Evolutionary conservation across 2,329 filamentous ascomycete species (phyloP).

Genomic region (Calonectria ilicicola): DNA sequence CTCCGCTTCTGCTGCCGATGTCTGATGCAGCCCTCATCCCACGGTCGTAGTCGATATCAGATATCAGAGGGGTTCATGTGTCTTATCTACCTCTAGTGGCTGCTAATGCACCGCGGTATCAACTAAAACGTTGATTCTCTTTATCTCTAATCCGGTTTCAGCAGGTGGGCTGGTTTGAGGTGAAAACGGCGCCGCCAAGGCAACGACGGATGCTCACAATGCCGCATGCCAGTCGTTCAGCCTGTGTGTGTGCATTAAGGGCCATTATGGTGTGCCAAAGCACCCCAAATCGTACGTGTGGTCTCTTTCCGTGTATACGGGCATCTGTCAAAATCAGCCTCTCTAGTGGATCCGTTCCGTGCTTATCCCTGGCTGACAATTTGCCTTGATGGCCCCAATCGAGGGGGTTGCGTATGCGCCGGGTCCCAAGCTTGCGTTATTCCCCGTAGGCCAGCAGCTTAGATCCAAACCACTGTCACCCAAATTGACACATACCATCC

Average conservation of each 20-base stretch:
- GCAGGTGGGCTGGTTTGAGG: not conserved
- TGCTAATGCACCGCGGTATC: constrained; percentile 12
- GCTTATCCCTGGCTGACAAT: constrained; percentile 40
- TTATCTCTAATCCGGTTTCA: constrained; percentile 1
- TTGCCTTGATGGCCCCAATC: constrained; percentile 36
- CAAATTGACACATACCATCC: constrained; percentile 21
- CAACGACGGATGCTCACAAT: not conserved
- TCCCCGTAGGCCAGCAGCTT: not conserved
- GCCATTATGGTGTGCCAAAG: constrained; percentile 23
- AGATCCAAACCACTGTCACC: not conserved
- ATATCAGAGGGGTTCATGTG: not conserved
- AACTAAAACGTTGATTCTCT: not conserved
- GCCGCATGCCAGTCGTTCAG: not conserved
- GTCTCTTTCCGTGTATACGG: constrained; percentile 28
- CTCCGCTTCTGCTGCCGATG: not conserved
- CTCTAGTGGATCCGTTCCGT: constrained; percentile 32
- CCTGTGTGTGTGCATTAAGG: not conserved
- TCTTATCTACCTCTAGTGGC: constrained; percentile 20
- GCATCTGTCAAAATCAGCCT: constrained; percentile 36
- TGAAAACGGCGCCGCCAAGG: not conserved
- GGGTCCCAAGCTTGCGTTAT: constrained; percentile 27
- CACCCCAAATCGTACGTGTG: constrained; percentile 38
- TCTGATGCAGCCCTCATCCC: not conserved
- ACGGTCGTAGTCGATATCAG: not conserved
- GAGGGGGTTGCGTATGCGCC: constrained; percentile 23